A percentile compares a stretch with the other conserved stretches of the same genome.
These are phyloP conservation scores for Metschnikowia santaceciliae DNA, from an alignment of 805 yeast species.

Conservation along the genomic window DNA sequence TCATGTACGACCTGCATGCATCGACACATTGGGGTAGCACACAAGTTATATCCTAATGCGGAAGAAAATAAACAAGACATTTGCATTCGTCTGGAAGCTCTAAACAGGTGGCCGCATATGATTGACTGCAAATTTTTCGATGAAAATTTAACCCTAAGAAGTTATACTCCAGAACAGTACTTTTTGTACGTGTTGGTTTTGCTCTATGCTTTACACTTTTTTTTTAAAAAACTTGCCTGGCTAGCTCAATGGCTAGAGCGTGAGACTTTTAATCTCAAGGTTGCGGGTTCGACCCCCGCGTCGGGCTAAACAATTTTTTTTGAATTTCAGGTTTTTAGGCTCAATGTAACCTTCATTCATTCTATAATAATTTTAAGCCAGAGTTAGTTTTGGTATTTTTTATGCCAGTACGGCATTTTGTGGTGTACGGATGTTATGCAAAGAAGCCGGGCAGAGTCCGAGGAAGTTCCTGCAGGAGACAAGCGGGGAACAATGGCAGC, in stretches of 20 bases:
- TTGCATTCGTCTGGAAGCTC: too few relatives aligned
- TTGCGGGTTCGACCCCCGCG: slow-evolving; percentile 26
- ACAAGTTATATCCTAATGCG: background rate
- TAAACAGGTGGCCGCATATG: too few relatives aligned
- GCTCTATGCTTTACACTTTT: background rate
- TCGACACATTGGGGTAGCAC: too few relatives aligned
- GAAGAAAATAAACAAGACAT: background rate
- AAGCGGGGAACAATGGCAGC: too few relatives aligned
- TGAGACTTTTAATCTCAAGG: slow-evolving; percentile 28
- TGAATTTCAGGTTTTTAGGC: background rate
- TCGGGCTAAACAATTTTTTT: slow-evolving; percentile 11
- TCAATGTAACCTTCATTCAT: rapidly evolving
- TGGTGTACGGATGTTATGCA: background rate
- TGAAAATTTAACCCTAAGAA: too few relatives aligned
- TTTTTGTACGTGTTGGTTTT: too few relatives aligned
- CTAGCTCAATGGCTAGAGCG: slow-evolving; percentile 32
- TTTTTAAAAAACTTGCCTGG: slow-evolving; percentile 19
- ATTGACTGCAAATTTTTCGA: too few relatives aligned
- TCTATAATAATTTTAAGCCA: too few relatives aligned
- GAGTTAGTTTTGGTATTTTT: too few relatives aligned
- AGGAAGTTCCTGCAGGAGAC: background rate
- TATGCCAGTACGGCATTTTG: background rate
- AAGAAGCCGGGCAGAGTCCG: background rate
- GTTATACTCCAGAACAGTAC: too few relatives aligned
- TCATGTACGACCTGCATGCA: background rate